Percentiles rank a stretch among this genome's conserved stretches.
These are phyloP conservation scores for Pythium rhizo-oryzae DNA, from an alignment of 352 stramenopile genomes.

Conservation along the genomic window DNA sequence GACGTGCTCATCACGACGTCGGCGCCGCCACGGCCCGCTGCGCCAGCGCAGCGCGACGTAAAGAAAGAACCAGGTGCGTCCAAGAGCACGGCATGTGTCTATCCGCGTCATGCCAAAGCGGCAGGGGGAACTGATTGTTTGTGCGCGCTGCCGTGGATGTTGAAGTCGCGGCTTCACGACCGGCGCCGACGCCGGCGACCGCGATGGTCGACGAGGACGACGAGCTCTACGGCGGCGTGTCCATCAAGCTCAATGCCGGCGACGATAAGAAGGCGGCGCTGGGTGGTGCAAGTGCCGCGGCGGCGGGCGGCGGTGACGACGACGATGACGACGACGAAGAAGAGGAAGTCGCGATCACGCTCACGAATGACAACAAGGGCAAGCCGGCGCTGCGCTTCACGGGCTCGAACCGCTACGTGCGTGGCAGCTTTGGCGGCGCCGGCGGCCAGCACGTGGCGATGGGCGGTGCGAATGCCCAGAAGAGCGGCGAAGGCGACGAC, in stretches of 20 bases:
- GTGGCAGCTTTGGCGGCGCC: conserved; percentile 48
- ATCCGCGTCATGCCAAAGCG: too few species aligned
- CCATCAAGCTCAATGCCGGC: conserved; percentile 61
- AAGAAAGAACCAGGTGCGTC: conserved; percentile 6
- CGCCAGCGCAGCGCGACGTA: not conserved
- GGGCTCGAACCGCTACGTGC: conserved; percentile 76
- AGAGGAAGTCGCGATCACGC: conserved; percentile 82
- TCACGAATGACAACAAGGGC: conserved; percentile 62
- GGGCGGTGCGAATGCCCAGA: conserved; percentile 24
- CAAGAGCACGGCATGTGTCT: too few species aligned
- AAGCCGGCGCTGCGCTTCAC: conserved; percentile 86
- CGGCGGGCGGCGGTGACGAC: conserved; percentile 37
- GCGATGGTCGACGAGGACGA: conserved; percentile 60
- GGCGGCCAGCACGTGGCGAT: conserved; percentile 36
- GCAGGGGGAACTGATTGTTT: not conserved
- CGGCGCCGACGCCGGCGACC: conserved; percentile 10
- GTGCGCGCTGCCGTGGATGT: not conserved
- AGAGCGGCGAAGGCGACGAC: conserved; percentile 31
- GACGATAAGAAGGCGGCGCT: conserved; percentile 17
- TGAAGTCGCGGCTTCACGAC: conserved; percentile 13
- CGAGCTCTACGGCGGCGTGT: conserved; percentile 79
- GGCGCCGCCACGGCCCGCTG: conserved; percentile 1
- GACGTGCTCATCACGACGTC: conserved; percentile 63
- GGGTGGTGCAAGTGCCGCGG: too few species aligned
- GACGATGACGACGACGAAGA: conserved; percentile 85